Conservation (phyloP, 129 eudicot genomes). For the Chrysanthemum lavandulifolium region DNA sequence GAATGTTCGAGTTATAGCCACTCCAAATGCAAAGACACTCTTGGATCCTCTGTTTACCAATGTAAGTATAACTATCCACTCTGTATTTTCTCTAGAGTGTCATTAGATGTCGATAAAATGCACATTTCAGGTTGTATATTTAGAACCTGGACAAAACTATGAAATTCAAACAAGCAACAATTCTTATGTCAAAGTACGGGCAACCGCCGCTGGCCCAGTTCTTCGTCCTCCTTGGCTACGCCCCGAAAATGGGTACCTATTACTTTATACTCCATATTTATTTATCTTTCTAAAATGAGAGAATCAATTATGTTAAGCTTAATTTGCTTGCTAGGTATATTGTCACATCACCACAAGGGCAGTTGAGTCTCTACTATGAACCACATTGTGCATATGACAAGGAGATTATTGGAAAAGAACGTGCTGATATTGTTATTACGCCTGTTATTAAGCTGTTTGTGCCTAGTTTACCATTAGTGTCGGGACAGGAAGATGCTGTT, state of each 20-base stretch:
- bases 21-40: constrained; percentile 78
- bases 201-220: constrained; percentile 81
- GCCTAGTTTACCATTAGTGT: constrained; percentile 74
- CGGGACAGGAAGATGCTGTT: constrained; percentile 97
- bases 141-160: constrained; percentile 78
- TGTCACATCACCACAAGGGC: constrained; percentile 64
- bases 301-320: constrained; percentile 1
- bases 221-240: constrained; percentile 99
- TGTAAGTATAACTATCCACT: constrained; percentile 44
- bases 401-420: constrained; percentile 50
- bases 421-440: constrained; percentile 87
- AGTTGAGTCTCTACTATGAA: constrained; percentile 72
- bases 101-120: background rate
- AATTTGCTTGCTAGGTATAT: constrained; percentile 51
- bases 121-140: constrained; percentile 54
- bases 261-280: background rate
- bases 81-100: background rate
- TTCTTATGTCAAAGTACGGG: constrained; percentile 55
- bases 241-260: constrained; percentile 88
- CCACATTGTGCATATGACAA: constrained; percentile 88
- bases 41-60: constrained; percentile 86
- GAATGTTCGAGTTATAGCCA: constrained; percentile 71
- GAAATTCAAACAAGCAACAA: constrained; percentile 62
- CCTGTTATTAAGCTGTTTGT: constrained; percentile 86
- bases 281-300: background rate